phyloP scores from a whole-genome alignment of 2,329 filamentous ascomycete species.

The Amylocarpus encephaloides region DNA sequence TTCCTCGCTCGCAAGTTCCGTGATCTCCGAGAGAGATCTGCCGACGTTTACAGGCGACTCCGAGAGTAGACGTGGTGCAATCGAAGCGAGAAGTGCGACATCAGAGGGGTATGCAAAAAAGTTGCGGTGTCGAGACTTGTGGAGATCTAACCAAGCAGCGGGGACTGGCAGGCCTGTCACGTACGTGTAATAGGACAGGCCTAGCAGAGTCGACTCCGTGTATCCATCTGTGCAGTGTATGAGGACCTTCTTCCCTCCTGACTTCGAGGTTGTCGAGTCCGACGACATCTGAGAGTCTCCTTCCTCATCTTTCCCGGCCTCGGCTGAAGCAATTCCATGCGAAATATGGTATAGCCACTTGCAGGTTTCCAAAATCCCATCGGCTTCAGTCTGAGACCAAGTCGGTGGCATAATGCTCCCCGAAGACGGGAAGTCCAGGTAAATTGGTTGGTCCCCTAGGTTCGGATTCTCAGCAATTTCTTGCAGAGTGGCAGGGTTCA shows the following conservation, averaged over 20 bases:
- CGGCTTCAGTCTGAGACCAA: slow-evolving; percentile 75
- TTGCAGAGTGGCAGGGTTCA: slow-evolving; percentile 63
- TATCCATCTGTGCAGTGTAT: slow-evolving; percentile 96
- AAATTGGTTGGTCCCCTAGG: slow-evolving; percentile 35
- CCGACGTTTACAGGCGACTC: slow-evolving; percentile 54
- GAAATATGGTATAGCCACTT: slow-evolving; percentile 84
- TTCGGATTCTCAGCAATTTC: slow-evolving; percentile 48
- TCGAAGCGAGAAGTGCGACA: slow-evolving; percentile 70
- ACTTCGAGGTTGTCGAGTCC: slow-evolving; percentile 18
- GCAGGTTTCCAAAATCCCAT: slow-evolving; percentile 79
- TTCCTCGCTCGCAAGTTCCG: slow-evolving; percentile 48
- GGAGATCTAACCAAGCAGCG: slow-evolving; percentile 80
- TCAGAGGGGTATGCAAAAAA: slow-evolving; percentile 96
- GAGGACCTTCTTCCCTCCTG: slow-evolving; percentile 56
- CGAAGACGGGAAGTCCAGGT: slow-evolving; percentile 82
- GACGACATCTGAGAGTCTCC: slow-evolving; percentile 49
- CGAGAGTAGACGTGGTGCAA: slow-evolving; percentile 68
- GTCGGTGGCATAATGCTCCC: slow-evolving; percentile 85
- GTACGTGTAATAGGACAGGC: slow-evolving; percentile 89
- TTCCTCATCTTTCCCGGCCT: slow-evolving; percentile 36
- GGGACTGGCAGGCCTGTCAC: slow-evolving; percentile 74
- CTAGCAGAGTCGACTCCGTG: slow-evolving; percentile 86
- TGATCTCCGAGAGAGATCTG: slow-evolving; percentile 47
- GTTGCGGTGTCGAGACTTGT: slow-evolving; percentile 75
- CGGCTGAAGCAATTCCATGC: slow-evolving; percentile 49